Conservation (phyloP, 345 rosid genomes). For the Eucalyptus polybractea region DNA sequence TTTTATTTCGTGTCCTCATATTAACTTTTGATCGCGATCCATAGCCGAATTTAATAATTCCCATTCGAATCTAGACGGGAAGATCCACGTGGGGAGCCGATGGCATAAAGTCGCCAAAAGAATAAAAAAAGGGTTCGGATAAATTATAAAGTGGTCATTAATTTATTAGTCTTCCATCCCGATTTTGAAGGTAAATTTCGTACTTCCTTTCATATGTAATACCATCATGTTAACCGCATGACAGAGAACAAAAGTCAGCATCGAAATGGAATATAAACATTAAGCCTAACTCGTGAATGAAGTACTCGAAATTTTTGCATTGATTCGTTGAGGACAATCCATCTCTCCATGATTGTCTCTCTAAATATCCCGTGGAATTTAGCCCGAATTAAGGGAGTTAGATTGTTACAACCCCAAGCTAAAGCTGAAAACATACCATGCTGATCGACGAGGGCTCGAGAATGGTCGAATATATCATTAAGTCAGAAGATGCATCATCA, state of each 20-base stretch:
- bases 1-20: not conserved
- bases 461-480: not conserved
- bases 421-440: no score
- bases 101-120: not conserved
- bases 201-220: not conserved
- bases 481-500: not conserved
- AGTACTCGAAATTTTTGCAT: not conserved
- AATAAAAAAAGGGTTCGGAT: not conserved
- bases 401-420: not conserved
- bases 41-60: not conserved
- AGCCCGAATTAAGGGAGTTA: not conserved
- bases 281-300: accelerated
- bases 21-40: not conserved
- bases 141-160: not conserved
- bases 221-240: not conserved
- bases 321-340: not conserved
- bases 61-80: not conserved
- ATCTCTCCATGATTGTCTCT: not conserved
- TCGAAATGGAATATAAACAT: not conserved
- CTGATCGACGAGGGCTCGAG: accelerated
- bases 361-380: not conserved
- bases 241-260: not conserved
- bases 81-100: not conserved
- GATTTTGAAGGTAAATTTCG: not conserved
- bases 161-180: not conserved